A percentile compares a stretch with the other conserved stretches of the same genome.
These are phyloP conservation scores for Solanum chilense DNA, from an alignment of 257 asterid genomes.

Conservation along the genomic window DNA sequence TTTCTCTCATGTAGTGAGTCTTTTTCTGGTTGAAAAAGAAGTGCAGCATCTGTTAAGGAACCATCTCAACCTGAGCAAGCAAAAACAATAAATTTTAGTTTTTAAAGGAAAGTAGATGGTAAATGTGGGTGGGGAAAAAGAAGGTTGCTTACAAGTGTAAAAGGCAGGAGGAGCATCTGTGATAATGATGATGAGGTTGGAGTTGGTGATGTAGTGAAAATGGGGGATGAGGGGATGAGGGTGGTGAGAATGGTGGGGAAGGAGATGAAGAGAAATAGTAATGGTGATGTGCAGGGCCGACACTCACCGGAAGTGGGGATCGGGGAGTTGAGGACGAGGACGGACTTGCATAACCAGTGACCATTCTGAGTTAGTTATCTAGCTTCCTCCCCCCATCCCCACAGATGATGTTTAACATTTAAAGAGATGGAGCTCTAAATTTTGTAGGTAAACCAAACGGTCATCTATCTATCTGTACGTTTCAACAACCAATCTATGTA, in stretches of 20 bases:
- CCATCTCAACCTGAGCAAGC: slow-evolving; percentile 12
- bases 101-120: neutral
- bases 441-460: neutral
- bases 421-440: neutral
- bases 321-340: neutral
- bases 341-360: neutral
- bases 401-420: neutral
- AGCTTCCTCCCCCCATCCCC: neutral
- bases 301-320: slow-evolving; percentile 12
- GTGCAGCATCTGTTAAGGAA: slow-evolving; percentile 7
- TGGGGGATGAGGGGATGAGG: neutral
- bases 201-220: slow-evolving; percentile 6
- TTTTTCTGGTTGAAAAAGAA: neutral
- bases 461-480: neutral
- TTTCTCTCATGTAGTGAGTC: no score
- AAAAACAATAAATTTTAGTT: neutral
- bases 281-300: slow-evolving; percentile 1
- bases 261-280: slow-evolving; percentile 5
- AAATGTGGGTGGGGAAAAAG: neutral
- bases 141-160: neutral
- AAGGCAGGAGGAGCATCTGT: neutral
- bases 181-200: neutral
- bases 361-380: neutral
- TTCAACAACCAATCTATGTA: neutral
- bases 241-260: neutral